Evolutionary conservation across 2,329 filamentous ascomycete genomes (phyloP), one percentile per base, ranked within the genome.

Genomic region (Exophiala bonariae): DNA sequence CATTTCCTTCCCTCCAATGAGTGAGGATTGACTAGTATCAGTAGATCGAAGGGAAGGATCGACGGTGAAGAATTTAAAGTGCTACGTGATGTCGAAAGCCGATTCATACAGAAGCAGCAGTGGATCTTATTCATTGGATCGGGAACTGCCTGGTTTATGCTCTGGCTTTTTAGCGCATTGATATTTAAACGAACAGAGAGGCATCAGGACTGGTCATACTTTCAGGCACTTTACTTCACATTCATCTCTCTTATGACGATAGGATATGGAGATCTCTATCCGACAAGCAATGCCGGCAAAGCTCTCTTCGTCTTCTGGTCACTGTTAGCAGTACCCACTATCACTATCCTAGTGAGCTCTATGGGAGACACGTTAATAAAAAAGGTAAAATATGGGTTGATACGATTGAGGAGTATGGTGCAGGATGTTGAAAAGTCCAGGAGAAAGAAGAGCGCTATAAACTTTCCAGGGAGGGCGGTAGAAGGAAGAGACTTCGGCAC

Each of bases 21-120:
- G 19, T 14, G 31, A 36, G 10, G 69, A 71, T 8, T 78, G 73
- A 50, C 58, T 81, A 0, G 56, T 83, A 0, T 60, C 84, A 0
- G 70, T 86, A 34, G 35, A 73, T 84, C 55, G 78, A 84, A 16
- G 79, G 86, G 33, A 81, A 82, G 47, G 76, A 79, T 31, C 84
- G 89, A 49, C n/a, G 18, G 58, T 47, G 57, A 58, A 18, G 64
- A 66, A 41, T 67, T 75, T 47, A 59, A 65, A 9, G 62, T 71
- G 7, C 74, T 75, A 71, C 67, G 71, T n/a, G 63, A 65, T 33
- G 66, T 73, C 3, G 69, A 72, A 31, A 60, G 64, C 5, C 50
- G 65, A 13, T 65, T 69, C 1, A 68, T 66, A 16, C 49, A 61
- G 2, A 64, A 73, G 37, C 62, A 68, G 9, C 65, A 66, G 7